Base-by-base conservation (phyloP, 1,284 basidiomycete genomes). In the Ceratobasidium papillatum region DNA sequence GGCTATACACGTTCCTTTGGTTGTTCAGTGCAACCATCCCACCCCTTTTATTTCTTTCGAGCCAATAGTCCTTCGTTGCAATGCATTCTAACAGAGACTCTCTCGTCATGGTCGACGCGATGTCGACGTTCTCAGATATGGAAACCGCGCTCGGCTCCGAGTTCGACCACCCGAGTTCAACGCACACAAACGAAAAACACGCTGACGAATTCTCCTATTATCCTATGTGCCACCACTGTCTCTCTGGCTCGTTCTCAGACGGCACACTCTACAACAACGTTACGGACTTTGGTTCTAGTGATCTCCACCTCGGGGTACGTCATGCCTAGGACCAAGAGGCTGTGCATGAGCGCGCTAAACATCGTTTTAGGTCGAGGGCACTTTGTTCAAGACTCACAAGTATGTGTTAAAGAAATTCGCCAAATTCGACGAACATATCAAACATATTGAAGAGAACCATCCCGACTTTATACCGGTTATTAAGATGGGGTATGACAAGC, bases 221-320 rank as follows among this genome's bases (percentile, higher is more conserved):
- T 34, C 30, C 14, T 19, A 32, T 58, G 30, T 58, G 54, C 30
- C 27, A 32, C 14, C 22, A 52, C 51, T 52, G 51, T 22, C 7
- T 36, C n/a, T 51, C 45, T 14, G 49, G 49, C 17, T 27, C 19
- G 19, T 34, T 25, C 12, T 32, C 54, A 19, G 32, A 58, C 7
- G 30, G 27, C 4, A 32, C 54, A 36, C 45, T 47, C 19, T 58
- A 58, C 32, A 2, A 27, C 3, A 54, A 49, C 25, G 51, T 68
- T 27, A 32, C 61, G n/a, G 68, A 71, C 68, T 54, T 59, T 22
- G 68, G 68, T 22, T 38, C 41, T n/a, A 41, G 68, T 47, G 68
- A 71, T 47, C 38, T 71, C 12, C 38, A 49, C 12, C 32, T 71
- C 3, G 43, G 41, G 22, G 68, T 61, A 30, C 25, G 68, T 43